Conservation (phyloP, 140 eudicot species). For the Erigeron philadelphicus region DNA sequence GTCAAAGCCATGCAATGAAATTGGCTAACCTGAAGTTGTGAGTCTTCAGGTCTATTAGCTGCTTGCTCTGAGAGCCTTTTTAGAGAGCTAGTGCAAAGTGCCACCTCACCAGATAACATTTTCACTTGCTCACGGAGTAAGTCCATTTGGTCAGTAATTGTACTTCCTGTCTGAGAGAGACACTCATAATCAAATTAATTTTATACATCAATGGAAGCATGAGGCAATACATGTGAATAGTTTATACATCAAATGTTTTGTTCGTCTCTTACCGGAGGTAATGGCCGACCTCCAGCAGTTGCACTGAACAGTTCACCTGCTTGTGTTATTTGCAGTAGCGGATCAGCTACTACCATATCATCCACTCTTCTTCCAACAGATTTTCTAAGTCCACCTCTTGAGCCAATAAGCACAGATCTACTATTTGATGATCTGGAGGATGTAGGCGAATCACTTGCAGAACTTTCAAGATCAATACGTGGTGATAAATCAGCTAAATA, state of each 20-base stretch:
- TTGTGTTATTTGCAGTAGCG: constrained; percentile 54
- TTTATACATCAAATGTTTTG: background rate
- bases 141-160: constrained; percentile 78
- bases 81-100: constrained; percentile 70
- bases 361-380: constrained; percentile 56
- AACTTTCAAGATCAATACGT: constrained; percentile 51
- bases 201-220: constrained; percentile 8
- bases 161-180: constrained; percentile 65
- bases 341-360: constrained; percentile 39
- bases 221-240: background rate
- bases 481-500: constrained; percentile 39
- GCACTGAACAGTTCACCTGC: constrained; percentile 77
- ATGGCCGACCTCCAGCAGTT: constrained; percentile 42
- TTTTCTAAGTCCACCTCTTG: constrained; percentile 47
- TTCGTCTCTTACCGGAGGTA: constrained; percentile 58
- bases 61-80: constrained; percentile 73
- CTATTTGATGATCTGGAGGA: constrained; percentile 62
- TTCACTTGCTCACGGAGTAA: constrained; percentile 75
- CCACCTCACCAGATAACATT: constrained; percentile 87
- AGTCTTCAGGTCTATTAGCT: constrained; percentile 56
- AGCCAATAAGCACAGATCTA: constrained; percentile 45
- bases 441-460: constrained; percentile 72
- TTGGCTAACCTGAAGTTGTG: constrained; percentile 51
- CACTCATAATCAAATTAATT: constrained; percentile 18
- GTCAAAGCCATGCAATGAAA: constrained; percentile 4